phyloP scores from a whole-genome alignment of 2,329 filamentous ascomycete species.

The Alternaria solani region DNA sequence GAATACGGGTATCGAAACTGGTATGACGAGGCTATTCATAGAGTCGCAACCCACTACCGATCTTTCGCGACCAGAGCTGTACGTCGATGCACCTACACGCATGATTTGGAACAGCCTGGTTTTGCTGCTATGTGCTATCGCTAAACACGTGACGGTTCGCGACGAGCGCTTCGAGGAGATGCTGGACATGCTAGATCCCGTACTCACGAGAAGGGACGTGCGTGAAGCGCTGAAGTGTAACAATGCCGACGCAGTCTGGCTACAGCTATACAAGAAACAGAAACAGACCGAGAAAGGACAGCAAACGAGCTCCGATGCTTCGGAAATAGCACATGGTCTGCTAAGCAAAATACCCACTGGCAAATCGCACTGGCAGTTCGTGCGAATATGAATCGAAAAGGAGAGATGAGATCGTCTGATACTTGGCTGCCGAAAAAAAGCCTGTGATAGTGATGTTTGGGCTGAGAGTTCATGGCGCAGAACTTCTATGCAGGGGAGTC shows the following conservation, averaged over 20 bases:
- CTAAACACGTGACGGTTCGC: conserved; percentile 69
- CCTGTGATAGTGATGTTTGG: not conserved
- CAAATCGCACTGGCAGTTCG: conserved; percentile 23
- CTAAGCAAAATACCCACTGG: conserved; percentile 12
- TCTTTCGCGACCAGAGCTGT: conserved; percentile 43
- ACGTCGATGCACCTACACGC: conserved; percentile 64
- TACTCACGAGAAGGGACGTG: conserved; percentile 56
- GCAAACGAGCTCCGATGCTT: not conserved
- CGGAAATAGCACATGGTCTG: not conserved
- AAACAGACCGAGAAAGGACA: not conserved
- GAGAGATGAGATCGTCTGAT: not conserved
- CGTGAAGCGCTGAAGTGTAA: conserved; percentile 67
- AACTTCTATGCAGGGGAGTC: not conserved
- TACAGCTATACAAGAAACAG: conserved; percentile 51
- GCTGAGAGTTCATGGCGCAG: not conserved
- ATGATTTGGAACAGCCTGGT: conserved; percentile 72
- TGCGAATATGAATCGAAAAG: not conserved
- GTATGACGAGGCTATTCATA: conserved; percentile 13
- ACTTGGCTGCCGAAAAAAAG: not conserved
- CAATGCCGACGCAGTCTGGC: conserved; percentile 81
- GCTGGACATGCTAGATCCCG: conserved; percentile 64
- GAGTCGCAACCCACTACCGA: not conserved
- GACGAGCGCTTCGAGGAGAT: conserved; percentile 77
- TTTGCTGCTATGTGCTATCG: conserved; percentile 66
- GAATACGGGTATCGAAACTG: conserved; percentile 11